Conservation (phyloP, 2,329 filamentous ascomycete species). For the Fusarium abutilonis region DNA sequence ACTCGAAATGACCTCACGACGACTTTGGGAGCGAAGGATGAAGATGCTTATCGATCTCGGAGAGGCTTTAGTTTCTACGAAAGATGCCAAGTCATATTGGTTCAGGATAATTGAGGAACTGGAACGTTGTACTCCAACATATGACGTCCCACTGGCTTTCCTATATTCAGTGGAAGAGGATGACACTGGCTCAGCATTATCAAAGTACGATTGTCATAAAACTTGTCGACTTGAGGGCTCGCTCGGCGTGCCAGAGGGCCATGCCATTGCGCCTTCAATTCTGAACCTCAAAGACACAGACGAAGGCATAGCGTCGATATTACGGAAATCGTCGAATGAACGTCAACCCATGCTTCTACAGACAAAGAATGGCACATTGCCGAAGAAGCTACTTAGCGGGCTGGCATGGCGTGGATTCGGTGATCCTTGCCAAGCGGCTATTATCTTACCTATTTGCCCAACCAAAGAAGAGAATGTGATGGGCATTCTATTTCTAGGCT, state of each 20-base stretch:
- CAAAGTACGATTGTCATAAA: slow-evolving; percentile 48
- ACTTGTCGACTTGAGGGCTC: slow-evolving; percentile 57
- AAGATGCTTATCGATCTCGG: slow-evolving; percentile 61
- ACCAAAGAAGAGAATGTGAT: slow-evolving; percentile 72
- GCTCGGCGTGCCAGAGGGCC: slow-evolving; percentile 57
- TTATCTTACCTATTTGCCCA: slow-evolving; percentile 75
- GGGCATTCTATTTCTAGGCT: slow-evolving; percentile 73
- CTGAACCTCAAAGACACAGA: slow-evolving; percentile 52
- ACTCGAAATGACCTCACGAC: slow-evolving; percentile 58
- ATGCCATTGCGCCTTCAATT: slow-evolving; percentile 53
- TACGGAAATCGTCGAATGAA: slow-evolving; percentile 53
- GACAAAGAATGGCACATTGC: slow-evolving; percentile 63
- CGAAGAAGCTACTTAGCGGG: slow-evolving; percentile 65
- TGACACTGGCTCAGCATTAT: slow-evolving; percentile 41
- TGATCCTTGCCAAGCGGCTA: slow-evolving; percentile 70
- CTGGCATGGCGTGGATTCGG: slow-evolving; percentile 71
- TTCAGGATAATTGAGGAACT: slow-evolving; percentile 56
- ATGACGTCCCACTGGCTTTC: slow-evolving; percentile 62
- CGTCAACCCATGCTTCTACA: slow-evolving; percentile 55
- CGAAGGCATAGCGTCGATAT: slow-evolving; percentile 52
- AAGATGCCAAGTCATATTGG: slow-evolving; percentile 61
- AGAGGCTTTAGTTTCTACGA: slow-evolving; percentile 55
- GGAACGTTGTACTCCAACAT: slow-evolving; percentile 54
- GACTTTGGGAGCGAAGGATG: slow-evolving; percentile 60
- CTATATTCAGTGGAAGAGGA: slow-evolving; percentile 60